These are phyloP conservation scores for Carex littledalei DNA, from an alignment of 176 grass and related monocot genomes.

Conservation along the genomic window DNA sequence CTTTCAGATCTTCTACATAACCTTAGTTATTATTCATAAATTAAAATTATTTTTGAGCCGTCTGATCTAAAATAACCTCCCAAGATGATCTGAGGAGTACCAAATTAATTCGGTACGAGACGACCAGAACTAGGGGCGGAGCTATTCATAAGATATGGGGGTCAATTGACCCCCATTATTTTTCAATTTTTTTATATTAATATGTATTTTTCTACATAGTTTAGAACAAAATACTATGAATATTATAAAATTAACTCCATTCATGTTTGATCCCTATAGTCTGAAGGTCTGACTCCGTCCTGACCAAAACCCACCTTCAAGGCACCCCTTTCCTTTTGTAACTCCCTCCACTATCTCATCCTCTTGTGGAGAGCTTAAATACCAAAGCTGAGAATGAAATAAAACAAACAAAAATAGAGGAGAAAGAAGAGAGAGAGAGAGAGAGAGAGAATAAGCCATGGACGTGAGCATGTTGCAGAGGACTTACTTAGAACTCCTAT, in stretches of 20 bases:
- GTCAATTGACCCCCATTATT: too few relatives aligned
- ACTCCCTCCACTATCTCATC: background rate
- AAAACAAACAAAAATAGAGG: background rate
- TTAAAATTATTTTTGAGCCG: background rate
- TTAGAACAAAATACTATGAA: too few relatives aligned
- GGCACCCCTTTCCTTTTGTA: background rate
- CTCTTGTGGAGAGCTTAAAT: background rate
- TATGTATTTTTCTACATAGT: too few relatives aligned
- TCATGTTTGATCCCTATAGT: too few relatives aligned
- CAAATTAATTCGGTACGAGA: background rate
- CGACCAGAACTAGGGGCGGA: too few relatives aligned
- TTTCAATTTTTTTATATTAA: too few relatives aligned
- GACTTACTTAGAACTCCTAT: constrained; percentile 23
- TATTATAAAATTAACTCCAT: too few relatives aligned
- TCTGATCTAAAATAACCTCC: background rate
- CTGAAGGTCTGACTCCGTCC: too few relatives aligned
- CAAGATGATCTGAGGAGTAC: background rate
- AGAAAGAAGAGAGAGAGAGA: background rate
- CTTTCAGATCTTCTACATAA: background rate
- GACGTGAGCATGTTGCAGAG: constrained; percentile 22
- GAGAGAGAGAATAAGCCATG: constrained; percentile 1
- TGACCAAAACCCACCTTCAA: background rate
- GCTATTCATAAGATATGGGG: too few relatives aligned
- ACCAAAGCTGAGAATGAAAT: background rate
- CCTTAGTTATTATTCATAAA: background rate